Conservation (phyloP, 306 rosid genomes). For the Rubus idaeus region DNA sequence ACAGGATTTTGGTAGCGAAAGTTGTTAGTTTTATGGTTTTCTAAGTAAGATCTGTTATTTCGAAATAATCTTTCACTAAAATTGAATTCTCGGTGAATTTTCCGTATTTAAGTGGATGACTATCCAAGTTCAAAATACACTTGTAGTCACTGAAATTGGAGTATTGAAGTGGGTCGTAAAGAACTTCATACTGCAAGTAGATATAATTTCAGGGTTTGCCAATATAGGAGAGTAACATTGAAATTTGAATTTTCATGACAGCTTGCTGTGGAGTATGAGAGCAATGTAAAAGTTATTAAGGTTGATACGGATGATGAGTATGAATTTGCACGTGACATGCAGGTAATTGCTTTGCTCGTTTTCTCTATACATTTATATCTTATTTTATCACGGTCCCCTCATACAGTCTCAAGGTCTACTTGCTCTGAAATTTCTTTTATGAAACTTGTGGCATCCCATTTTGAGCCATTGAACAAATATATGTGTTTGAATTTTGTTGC, state of each 20-base stretch:
- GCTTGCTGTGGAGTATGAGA: slow-evolving; percentile 91
- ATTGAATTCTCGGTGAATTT: neutral
- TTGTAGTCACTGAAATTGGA: neutral
- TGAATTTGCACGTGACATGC: slow-evolving; percentile 88
- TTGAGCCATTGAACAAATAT: neutral
- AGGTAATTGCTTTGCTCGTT: slow-evolving; percentile 42
- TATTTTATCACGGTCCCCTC: neutral
- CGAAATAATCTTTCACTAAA: neutral
- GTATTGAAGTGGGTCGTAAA: neutral
- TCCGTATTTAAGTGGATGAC: neutral
- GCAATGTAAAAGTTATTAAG: slow-evolving; percentile 61
- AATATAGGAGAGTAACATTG: slow-evolving; percentile 22
- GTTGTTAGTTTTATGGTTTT: neutral
- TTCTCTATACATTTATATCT: neutral
- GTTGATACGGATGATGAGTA: slow-evolving; percentile 94
- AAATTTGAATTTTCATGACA: slow-evolving; percentile 28
- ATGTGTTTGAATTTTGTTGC: neutral
- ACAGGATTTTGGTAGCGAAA: neutral
- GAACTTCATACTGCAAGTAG: neutral
- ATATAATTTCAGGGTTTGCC: neutral
- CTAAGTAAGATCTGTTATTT: neutral
- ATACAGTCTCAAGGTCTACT: neutral
- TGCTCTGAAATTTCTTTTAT: slow-evolving; percentile 3
- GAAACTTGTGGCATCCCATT: neutral
- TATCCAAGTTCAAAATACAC: neutral